Evolutionary conservation across 768 basidiomycete genomes (phyloP), one percentile per base, ranked within the genome.

Genomic region (Lanmaoa rubissima): DNA sequence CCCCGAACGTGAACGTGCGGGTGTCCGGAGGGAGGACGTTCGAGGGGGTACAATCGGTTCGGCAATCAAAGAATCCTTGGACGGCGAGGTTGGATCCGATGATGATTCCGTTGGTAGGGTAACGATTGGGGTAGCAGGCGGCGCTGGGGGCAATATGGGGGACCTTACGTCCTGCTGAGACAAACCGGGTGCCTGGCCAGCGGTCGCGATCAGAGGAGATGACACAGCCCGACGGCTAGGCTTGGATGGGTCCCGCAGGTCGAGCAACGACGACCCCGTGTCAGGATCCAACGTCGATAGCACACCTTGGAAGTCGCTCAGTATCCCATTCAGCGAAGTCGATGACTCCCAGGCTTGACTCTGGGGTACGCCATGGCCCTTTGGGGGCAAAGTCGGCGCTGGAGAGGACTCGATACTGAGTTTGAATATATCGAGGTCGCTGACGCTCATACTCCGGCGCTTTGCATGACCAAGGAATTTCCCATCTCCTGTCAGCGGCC

Each of bases 301-400:
- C 71, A 87, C 82, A 54, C 86, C 88, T 71, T 83, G 81, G 73
- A 93, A 87, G 57, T 91, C 85, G 61, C 79, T 82, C 48, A 92
- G 74, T 59, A 92, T 81, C 40, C 85, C 86, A 65, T 76, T 78
- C 36, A 89, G 70, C 5, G 81, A 75, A 53, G 71, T 54, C 17
- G 75, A 73, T 47, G 70, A 72, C 1, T 77, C 79, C 79, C 78
- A 81, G 26, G 71, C 72, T 7, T 60, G 61, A 7, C 66, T 61
- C 12, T 68, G 71, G 26, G 62, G 58, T 16, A 61, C 46, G 42
- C 50, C 51, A 31, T 47, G 47, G 65, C 68, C 65, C 56, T 69
- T 72, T 48, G 76, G 67, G 40, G 74, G 61, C 26, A 78, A 75
- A 7, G 74, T 71, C 47, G 74, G 73, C 16, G 72, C 59, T 7